phyloP scores from a whole-genome alignment of 1,139 yeast species.

The Scheffersomyces quercinus region DNA sequence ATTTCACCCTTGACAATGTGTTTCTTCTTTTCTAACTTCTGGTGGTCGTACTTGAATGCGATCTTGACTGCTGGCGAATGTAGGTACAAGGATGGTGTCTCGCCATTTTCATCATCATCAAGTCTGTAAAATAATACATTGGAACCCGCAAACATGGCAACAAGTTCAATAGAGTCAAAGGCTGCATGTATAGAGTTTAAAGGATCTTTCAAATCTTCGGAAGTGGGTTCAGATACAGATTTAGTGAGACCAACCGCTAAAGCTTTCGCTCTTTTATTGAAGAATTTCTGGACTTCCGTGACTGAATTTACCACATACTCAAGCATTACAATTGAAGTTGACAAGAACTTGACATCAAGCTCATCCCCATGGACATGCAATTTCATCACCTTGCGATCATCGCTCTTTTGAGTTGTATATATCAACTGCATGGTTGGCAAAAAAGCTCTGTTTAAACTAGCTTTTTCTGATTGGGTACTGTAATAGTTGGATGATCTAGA shows the following conservation, averaged over 20 bases:
- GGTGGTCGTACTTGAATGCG: constrained; percentile 36
- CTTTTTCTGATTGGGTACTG: constrained; percentile 47
- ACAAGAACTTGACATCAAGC: constrained; percentile 61
- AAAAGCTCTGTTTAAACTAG: constrained; percentile 58
- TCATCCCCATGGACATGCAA: constrained; percentile 62
- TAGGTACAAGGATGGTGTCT: constrained; percentile 58
- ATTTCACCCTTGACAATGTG: constrained; percentile 57
- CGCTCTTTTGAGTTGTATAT: constrained; percentile 43
- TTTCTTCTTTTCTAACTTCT: constrained; percentile 25
- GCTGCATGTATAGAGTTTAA: constrained; percentile 27
- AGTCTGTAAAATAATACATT: constrained; percentile 55
- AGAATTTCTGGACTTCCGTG: constrained; percentile 40
- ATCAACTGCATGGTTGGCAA: constrained; percentile 66
- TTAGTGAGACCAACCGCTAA: not conserved
- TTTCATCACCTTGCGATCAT: constrained; percentile 36
- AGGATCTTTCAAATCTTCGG: constrained; percentile 12
- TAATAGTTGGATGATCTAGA: constrained; percentile 50
- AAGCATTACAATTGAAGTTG: constrained; percentile 49
- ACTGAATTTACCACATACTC: constrained; percentile 50
- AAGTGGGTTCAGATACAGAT: not conserved
- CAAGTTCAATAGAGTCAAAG: constrained; percentile 50
- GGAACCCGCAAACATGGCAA: constrained; percentile 69
- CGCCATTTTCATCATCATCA: constrained; percentile 39
- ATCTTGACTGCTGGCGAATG: constrained; percentile 79
- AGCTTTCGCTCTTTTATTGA: constrained; percentile 20